Percentiles rank a stretch among this genome's conserved stretches.
These are phyloP conservation scores for Monilinia fructigena DNA, from an alignment of 2,329 filamentous ascomycete genomes.

Conservation along the genomic window DNA sequence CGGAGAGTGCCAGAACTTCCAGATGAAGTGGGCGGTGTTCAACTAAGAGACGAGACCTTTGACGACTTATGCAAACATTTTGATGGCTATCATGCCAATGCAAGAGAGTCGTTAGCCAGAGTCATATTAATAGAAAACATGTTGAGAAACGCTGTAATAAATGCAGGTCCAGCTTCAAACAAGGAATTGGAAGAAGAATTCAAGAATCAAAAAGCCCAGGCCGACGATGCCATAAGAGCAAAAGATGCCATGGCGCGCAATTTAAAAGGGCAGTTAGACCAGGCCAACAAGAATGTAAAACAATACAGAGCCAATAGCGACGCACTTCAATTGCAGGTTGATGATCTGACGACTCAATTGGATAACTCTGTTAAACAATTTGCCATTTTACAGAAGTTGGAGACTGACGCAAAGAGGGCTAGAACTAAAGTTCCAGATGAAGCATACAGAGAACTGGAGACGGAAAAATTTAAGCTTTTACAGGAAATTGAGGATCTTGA, in stretches of 20 bases:
- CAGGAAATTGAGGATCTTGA: not conserved
- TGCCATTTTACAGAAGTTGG: not conserved
- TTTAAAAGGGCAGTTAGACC: not conserved
- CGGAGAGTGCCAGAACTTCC: not conserved
- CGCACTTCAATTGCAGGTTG: not conserved
- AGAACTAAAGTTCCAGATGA: too few species aligned
- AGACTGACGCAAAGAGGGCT: not conserved
- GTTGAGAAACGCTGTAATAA: not conserved
- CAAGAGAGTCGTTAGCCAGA: not conserved
- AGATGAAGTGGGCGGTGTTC: not conserved
- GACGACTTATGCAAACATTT: slow-evolving; percentile 13
- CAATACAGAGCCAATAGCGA: not conserved
- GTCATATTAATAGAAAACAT: not conserved
- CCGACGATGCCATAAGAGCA: not conserved
- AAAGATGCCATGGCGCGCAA: not conserved
- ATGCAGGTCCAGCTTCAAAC: not conserved
- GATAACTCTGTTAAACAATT: not conserved
- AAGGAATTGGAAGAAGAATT: not conserved
- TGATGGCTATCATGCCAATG: slow-evolving; percentile 9
- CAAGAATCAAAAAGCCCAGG: not conserved
- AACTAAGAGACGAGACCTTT: not conserved
- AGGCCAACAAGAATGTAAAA: not conserved
- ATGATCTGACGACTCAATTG: not conserved
- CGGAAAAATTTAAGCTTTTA: not conserved
- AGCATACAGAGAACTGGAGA: too few species aligned